A percentile compares a stretch with the other conserved stretches of the same genome.
phyloP scores from a whole-genome alignment of 805 yeast species.

The Lachancea cidri region DNA sequence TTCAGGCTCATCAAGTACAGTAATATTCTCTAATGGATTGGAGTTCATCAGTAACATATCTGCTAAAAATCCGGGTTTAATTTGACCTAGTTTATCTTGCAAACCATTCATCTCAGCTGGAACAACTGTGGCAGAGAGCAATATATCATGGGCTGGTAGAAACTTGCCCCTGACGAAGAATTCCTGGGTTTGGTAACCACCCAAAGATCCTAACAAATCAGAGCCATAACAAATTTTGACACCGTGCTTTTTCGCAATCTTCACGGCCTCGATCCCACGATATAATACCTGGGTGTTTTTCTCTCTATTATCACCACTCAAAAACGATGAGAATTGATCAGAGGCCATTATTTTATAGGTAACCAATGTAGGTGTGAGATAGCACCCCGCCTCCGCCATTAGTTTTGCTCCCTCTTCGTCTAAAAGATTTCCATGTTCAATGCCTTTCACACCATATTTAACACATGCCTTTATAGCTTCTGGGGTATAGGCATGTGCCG shows the following conservation, averaged over 20 bases:
- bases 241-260: conserved; percentile 8
- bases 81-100: conserved; percentile 11
- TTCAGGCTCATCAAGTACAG: conserved; percentile 12
- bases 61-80: conserved; percentile 12
- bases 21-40: conserved; percentile 12
- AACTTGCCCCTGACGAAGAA: conserved; percentile 12
- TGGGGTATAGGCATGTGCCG: conserved; percentile 15
- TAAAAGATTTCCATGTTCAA: conserved; percentile 12
- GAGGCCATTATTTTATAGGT: conserved; percentile 13
- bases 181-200: conserved; percentile 14
- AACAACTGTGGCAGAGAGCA: conserved; percentile 13
- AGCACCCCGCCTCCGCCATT: conserved; percentile 11
- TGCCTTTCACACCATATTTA: conserved; percentile 11
- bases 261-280: conserved; percentile 9
- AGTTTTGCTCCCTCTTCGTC: conserved; percentile 11
- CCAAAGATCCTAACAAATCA: conserved; percentile 10
- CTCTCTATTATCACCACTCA: conserved; percentile 5
- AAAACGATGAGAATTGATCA: conserved; percentile 10
- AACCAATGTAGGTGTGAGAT: conserved; percentile 12
- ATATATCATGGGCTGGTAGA: conserved; percentile 9
- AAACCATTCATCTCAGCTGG: conserved; percentile 13
- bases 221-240: conserved; percentile 14
- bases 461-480: conserved; percentile 11
- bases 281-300: conserved; percentile 10
- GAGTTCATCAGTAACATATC: conserved; percentile 12